Percentiles rank a stretch among this genome's conserved stretches.
These are phyloP conservation scores for Inonotus hispidus DNA, from an alignment of 1,284 basidiomycete species.

Conservation along the genomic window DNA sequence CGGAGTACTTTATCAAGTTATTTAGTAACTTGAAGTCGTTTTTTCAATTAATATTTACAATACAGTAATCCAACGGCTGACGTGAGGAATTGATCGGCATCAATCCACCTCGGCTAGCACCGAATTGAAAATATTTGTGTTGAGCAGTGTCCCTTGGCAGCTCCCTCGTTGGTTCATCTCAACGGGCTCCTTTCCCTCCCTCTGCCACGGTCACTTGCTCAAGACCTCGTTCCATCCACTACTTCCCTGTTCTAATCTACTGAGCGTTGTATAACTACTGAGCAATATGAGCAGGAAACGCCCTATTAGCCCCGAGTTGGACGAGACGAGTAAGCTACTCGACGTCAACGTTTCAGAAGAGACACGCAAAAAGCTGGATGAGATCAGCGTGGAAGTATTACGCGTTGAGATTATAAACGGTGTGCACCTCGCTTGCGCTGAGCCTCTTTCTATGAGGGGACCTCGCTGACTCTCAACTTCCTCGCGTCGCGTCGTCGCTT, in stretches of 20 bases:
- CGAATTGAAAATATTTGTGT: neutral
- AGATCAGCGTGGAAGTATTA: slow-evolving; percentile 57
- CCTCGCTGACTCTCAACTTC: neutral
- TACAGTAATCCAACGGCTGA: too few species aligned
- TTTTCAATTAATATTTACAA: too few species aligned
- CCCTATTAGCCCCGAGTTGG: slow-evolving; percentile 59
- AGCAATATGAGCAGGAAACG: slow-evolving; percentile 55
- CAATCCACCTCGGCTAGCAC: neutral
- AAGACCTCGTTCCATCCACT: neutral
- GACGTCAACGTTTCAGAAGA: slow-evolving; percentile 63
- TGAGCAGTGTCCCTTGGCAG: neutral
- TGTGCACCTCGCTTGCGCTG: slow-evolving; percentile 32
- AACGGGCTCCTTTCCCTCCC: neutral
- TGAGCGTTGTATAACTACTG: neutral
- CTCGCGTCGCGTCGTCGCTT: neutral
- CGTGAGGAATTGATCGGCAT: neutral
- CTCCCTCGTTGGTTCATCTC: neutral
- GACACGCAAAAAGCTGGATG: slow-evolving; percentile 58
- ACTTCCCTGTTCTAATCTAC: neutral
- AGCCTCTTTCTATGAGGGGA: neutral
- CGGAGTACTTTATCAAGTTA: too few species aligned
- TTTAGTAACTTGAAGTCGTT: too few species aligned
- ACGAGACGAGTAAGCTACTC: slow-evolving; percentile 62
- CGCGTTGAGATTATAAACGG: slow-evolving; percentile 67
- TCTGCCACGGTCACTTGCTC: neutral